Conservation (phyloP, 345 rosid species). For the Hevea brasiliensis region DNA sequence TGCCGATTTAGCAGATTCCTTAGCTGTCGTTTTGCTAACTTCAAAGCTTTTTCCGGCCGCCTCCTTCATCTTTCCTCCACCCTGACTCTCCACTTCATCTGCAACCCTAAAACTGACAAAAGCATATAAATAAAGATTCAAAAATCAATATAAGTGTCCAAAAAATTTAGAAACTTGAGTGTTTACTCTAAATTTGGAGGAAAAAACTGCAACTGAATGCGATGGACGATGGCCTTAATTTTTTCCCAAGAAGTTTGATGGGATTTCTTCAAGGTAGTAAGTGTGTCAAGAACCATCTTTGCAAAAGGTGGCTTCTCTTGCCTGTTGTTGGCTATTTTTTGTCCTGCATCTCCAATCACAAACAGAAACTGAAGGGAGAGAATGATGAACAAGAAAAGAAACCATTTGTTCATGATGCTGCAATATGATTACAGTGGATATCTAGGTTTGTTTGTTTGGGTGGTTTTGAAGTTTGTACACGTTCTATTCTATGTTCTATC, state of each 20-base stretch:
- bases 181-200: slow-evolving; percentile 68
- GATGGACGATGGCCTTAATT: slow-evolving; percentile 43
- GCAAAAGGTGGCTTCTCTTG: slow-evolving; percentile 40
- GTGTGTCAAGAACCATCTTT: slow-evolving; percentile 29
- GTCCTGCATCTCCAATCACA: slow-evolving; percentile 24
- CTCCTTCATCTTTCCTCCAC: slow-evolving; percentile 41
- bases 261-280: slow-evolving; percentile 36
- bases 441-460: background rate
- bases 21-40: slow-evolving; percentile 39
- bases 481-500: background rate
- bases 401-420: slow-evolving; percentile 16
- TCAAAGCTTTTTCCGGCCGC: slow-evolving; percentile 53
- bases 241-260: slow-evolving; percentile 57
- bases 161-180: background rate
- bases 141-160: too few species aligned
- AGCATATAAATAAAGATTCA: background rate
- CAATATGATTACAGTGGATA: background rate
- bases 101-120: slow-evolving; percentile 50
- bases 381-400: slow-evolving; percentile 25
- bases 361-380: slow-evolving; percentile 17
- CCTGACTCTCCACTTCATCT: slow-evolving; percentile 20
- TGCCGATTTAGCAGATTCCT: slow-evolving; percentile 50
- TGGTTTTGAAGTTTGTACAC: background rate
- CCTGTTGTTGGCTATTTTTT: slow-evolving; percentile 1
- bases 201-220: slow-evolving; percentile 44